These are phyloP conservation scores for Penicillium palitans DNA, from an alignment of 2,329 filamentous ascomycete genomes.

Conservation along the genomic window DNA sequence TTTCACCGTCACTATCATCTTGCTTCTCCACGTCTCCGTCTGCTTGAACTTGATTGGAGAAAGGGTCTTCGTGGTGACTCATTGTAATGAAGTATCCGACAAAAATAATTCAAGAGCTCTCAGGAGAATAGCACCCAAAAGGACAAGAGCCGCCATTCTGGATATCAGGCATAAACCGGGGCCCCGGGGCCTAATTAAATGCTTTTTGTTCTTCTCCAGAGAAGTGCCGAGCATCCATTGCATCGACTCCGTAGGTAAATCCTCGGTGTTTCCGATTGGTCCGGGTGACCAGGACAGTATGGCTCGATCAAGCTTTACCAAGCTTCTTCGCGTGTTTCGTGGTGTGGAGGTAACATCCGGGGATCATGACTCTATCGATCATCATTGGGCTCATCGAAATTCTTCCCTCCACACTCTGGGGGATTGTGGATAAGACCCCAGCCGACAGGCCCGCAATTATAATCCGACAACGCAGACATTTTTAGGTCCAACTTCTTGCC, in stretches of 20 bases:
- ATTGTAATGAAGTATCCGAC: slow-evolving; percentile 5
- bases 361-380: slow-evolving; percentile 20
- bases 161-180: not conserved
- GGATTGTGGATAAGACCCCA: not conserved
- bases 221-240: not conserved
- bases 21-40: slow-evolving; percentile 25
- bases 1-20: slow-evolving; percentile 10
- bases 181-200: slow-evolving; percentile 3
- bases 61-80: slow-evolving; percentile 11
- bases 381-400: slow-evolving; percentile 16
- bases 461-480: slow-evolving; percentile 9
- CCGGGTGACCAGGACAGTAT: slow-evolving; percentile 8
- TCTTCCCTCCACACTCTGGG: slow-evolving; percentile 10
- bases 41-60: not conserved
- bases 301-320: slow-evolving; percentile 15
- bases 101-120: not conserved
- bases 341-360: slow-evolving; percentile 30
- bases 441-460: slow-evolving; percentile 19
- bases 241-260: not conserved
- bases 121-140: slow-evolving; percentile 2
- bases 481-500: not conserved
- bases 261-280: slow-evolving; percentile 23
- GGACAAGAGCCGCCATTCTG: not conserved
- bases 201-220: not conserved
- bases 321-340: slow-evolving; percentile 10